Evolutionary conservation across 1,284 basidiomycete species (phyloP), one percentile per base, ranked within the genome.

Genomic region (Ustilago bromivora): DNA sequence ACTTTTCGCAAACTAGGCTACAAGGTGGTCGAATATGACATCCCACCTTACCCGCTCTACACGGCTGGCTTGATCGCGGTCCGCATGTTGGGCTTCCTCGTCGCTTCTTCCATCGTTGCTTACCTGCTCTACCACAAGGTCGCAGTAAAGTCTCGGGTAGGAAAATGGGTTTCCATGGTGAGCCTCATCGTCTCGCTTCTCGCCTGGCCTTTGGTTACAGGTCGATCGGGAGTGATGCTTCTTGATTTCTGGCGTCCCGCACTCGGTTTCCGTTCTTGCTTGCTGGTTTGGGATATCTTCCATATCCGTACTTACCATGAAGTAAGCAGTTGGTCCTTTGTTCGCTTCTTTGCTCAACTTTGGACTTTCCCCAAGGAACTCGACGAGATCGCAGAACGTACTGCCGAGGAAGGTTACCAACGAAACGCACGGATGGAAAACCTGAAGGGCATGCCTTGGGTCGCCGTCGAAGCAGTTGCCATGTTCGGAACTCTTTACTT

Each of bases 201-300:
- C 40, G 64, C 78, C 31, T 83, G 82, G 82, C 82, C 82, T 12
- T 43, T 76, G n/a, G 23, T 81, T n/a, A 77, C 78, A 4, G 79
- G 77, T 32, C 57, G 59, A 60, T 80, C 77, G 8, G 81, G 82
- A 17, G 71, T 73, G 5, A 77, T 83, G 82, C 71, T 83, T 35
- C 66, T 85, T 65, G 82, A 84, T 67, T 86, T 84, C 53, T 80
- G 82, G 76, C 70, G 80, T 9, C 82, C 83, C 2, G 84, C 84
- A 2, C 71, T 85, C n/a, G 82, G 80, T 11, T 86, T 86, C 78
- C 75, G 84, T 28, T 77, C 82, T 2, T 68, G 76, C 47, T 65
- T 84, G 54, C 74, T 85, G 43, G 74, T 81, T 23, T 86, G 83
- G 83, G 84, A 86, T 63, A 80, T 86, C 43, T 84, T 84, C 66